A percentile compares a stretch with the other conserved stretches of the same genome.
These are phyloP conservation scores for Coffea canephora DNA, from an alignment of 257 asterid genomes.

Conservation along the genomic window DNA sequence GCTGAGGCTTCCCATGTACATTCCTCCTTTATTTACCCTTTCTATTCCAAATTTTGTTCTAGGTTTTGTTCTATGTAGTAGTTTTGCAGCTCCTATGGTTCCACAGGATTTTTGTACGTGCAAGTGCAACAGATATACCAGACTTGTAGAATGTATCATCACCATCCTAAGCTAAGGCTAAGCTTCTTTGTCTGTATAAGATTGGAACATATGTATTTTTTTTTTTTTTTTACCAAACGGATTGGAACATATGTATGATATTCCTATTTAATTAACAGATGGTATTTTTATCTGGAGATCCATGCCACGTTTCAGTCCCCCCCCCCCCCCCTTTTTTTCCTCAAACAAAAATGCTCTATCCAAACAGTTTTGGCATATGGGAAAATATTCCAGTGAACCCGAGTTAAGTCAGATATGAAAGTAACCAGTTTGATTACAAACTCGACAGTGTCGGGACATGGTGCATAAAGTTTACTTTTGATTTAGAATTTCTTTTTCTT, in stretches of 20 bases:
- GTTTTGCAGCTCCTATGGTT: conserved; percentile 3
- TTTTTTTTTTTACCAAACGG: too few species aligned
- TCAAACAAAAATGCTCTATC: too few species aligned
- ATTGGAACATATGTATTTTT: neutral
- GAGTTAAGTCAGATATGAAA: too few species aligned
- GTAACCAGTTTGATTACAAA: too few species aligned
- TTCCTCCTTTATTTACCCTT: conserved; percentile 4
- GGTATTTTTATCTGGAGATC: neutral
- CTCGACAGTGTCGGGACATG: too few species aligned
- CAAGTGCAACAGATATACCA: neutral
- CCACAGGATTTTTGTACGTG: neutral
- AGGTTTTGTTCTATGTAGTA: conserved; percentile 17
- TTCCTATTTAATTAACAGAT: neutral
- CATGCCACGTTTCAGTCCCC: neutral
- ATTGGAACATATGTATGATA: neutral
- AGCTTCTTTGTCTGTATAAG: neutral
- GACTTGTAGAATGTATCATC: neutral
- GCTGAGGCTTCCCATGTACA: conserved; percentile 25
- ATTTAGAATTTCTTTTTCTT: too few species aligned
- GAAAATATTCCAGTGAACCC: too few species aligned
- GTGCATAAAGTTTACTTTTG: too few species aligned
- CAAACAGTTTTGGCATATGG: too few species aligned
- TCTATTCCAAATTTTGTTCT: conserved; percentile 8
- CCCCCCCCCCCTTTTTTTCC: too few species aligned
- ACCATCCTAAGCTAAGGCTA: neutral